Conservation (phyloP, 2,329 filamentous ascomycete genomes). For the Penicillium sp. region DNA sequence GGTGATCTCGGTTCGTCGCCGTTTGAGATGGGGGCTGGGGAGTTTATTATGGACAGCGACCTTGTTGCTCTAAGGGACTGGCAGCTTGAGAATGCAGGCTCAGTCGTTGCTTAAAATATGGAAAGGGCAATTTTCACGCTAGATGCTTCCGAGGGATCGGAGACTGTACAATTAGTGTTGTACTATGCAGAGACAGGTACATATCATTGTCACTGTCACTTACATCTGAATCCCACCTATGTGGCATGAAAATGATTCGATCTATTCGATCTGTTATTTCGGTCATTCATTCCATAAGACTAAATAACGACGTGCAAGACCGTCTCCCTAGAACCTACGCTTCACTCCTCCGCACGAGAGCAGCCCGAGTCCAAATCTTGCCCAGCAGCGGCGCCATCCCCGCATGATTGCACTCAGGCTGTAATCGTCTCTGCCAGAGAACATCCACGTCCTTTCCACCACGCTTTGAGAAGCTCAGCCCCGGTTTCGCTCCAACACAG, state of each 20-base stretch:
- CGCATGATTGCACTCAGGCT: slow-evolving; percentile 26
- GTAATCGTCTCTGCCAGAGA: slow-evolving; percentile 5
- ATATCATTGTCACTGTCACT: too few species aligned
- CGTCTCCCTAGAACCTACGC: too few species aligned
- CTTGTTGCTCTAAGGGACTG: slow-evolving; percentile 17
- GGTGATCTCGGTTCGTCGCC: slow-evolving; percentile 20
- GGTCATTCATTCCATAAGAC: too few species aligned
- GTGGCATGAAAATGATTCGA: too few species aligned
- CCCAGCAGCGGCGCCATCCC: slow-evolving; percentile 25
- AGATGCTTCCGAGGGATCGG: too few species aligned
- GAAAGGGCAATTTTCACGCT: too few species aligned
- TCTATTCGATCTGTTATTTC: too few species aligned
- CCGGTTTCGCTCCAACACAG: slow-evolving; percentile 43
- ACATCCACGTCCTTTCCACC: slow-evolving; percentile 3
- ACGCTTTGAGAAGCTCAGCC: slow-evolving; percentile 37
- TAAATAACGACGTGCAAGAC: too few species aligned
- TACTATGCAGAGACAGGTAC: too few species aligned
- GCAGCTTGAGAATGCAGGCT: slow-evolving; percentile 1
- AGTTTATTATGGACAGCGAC: slow-evolving; percentile 40
- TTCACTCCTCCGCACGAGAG: slow-evolving; percentile 5
- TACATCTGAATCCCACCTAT: too few species aligned
- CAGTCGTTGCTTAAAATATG: not conserved
- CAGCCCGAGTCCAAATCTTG: slow-evolving; percentile 19
- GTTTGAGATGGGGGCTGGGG: slow-evolving; percentile 36
- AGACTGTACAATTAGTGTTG: too few species aligned